These are phyloP conservation scores for Hypoxylon fuscum DNA, from an alignment of 495 filamentous ascomycete species.

Conservation along the genomic window DNA sequence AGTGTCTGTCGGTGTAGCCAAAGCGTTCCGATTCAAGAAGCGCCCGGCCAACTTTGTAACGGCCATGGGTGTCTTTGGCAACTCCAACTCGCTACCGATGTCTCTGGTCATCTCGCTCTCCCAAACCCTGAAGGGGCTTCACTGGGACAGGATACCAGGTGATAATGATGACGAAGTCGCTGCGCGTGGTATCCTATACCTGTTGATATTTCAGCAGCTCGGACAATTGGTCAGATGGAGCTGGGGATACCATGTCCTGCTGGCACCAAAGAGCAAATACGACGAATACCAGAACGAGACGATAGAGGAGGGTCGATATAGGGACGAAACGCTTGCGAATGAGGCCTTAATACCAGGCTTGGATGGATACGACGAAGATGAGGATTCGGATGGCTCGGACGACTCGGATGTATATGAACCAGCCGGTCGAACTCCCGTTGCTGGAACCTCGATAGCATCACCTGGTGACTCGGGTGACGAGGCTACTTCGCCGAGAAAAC, in stretches of 20 bases:
- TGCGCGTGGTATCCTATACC: slow-evolving; percentile 91
- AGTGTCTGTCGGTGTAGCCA: slow-evolving; percentile 73
- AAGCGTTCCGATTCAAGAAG: slow-evolving; percentile 80
- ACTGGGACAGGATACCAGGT: slow-evolving; percentile 89
- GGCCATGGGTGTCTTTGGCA: slow-evolving; percentile 98
- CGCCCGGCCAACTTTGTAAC: slow-evolving; percentile 90
- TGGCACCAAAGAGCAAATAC: slow-evolving; percentile 81
- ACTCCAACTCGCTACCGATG: slow-evolving; percentile 97
- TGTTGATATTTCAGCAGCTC: slow-evolving; percentile 97
- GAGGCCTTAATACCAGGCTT: slow-evolving; percentile 46
- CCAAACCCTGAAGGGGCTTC: slow-evolving; percentile 86
- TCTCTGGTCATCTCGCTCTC: slow-evolving; percentile 94
- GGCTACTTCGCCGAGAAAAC: slow-evolving; percentile 38
- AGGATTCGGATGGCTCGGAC: slow-evolving; percentile 39
- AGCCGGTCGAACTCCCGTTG: slow-evolving; percentile 57
- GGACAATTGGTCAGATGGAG: slow-evolving; percentile 96
- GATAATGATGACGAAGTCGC: slow-evolving; percentile 97
- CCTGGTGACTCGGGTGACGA: slow-evolving; percentile 57
- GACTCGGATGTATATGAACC: slow-evolving; percentile 55
- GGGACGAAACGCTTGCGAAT: slow-evolving; percentile 53
- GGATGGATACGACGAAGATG: slow-evolving; percentile 30
- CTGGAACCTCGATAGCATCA: slow-evolving; percentile 49
- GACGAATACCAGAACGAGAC: slow-evolving; percentile 63
- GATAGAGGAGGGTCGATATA: slow-evolving; percentile 76
- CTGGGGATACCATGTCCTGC: slow-evolving; percentile 93